phyloP scores from a whole-genome alignment of 805 yeast species.

The Schizosaccharomyces osmophilus region DNA sequence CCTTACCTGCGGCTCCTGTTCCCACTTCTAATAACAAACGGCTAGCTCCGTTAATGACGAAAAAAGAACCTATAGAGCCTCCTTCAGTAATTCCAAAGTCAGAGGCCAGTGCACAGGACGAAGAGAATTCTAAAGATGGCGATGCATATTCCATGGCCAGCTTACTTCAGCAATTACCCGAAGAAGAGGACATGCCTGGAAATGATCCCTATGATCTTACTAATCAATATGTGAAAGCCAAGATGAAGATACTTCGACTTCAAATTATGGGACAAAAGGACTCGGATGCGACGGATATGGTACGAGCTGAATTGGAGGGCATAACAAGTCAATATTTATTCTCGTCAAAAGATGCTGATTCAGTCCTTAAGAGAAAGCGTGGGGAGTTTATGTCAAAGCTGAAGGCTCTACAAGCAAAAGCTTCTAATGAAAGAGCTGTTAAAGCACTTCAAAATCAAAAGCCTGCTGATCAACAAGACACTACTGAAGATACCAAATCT shows the following conservation, averaged over 20 bases:
- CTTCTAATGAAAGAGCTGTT: background rate
- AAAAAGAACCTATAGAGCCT: background rate
- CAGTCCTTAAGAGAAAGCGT: background rate
- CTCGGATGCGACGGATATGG: background rate
- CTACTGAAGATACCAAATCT: background rate
- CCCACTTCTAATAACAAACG: background rate
- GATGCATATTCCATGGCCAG: background rate
- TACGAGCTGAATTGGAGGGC: background rate
- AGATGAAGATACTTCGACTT: background rate
- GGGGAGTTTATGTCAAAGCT: background rate
- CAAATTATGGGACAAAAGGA: background rate
- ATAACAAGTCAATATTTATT: background rate
- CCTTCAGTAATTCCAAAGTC: too few relatives aligned
- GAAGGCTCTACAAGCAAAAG: background rate
- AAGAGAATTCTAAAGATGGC: background rate
- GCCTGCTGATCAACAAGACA: too few relatives aligned
- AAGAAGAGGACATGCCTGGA: background rate
- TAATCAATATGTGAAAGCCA: background rate
- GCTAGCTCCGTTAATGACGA: background rate
- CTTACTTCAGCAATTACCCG: background rate
- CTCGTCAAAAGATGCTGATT: background rate
- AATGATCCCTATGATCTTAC: background rate
- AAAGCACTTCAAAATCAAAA: background rate
- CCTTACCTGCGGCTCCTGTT: background rate
- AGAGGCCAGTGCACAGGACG: too few relatives aligned